Evolutionary conservation across 164 flowering plant species (phyloP).

Genomic region (Nymphaea colorata): DNA sequence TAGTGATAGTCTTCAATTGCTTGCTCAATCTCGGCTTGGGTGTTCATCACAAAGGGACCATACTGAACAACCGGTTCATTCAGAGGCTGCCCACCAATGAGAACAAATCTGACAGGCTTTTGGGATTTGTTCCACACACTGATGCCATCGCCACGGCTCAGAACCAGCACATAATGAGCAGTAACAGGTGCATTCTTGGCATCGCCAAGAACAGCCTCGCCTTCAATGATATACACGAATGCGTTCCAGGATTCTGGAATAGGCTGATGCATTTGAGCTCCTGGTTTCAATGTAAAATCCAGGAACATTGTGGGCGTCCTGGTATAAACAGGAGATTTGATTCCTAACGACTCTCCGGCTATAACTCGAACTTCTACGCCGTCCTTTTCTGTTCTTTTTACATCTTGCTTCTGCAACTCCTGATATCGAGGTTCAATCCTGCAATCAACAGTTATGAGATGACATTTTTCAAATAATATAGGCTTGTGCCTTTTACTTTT

Average conservation of each 20-base stretch:
- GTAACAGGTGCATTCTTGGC: slow-evolving; percentile 25
- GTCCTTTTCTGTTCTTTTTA: slow-evolving; percentile 40
- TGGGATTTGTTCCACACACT: slow-evolving; percentile 68
- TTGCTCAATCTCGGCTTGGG: slow-evolving; percentile 66
- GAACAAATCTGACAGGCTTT: slow-evolving; percentile 42
- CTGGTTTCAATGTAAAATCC: slow-evolving; percentile 60
- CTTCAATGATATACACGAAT: slow-evolving; percentile 62
- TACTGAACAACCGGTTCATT: slow-evolving; percentile 71
- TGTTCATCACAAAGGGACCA: slow-evolving; percentile 97
- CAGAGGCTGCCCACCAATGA: slow-evolving; percentile 72
- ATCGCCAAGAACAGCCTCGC: slow-evolving; percentile 61
- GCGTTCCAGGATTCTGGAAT: slow-evolving; percentile 74
- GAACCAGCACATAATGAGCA: slow-evolving; percentile 53
- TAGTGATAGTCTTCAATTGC: slow-evolving; percentile 60
- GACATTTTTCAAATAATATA: no score
- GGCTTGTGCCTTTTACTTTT: no score
- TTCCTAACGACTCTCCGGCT: slow-evolving; percentile 88
- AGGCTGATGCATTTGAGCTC: slow-evolving; percentile 41
- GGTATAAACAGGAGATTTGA: slow-evolving; percentile 67
- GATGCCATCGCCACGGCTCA: slow-evolving; percentile 65
- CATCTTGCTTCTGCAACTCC: slow-evolving; percentile 45
- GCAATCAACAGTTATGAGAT: slow-evolving; percentile 1
- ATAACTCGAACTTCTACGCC: slow-evolving; percentile 70
- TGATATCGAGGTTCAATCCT: slow-evolving; percentile 86
- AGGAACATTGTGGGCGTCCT: slow-evolving; percentile 83